A percentile compares a stretch with the other conserved stretches of the same genome.
These are phyloP conservation scores for Rugonectria rugulosa DNA, from an alignment of 2,329 filamentous ascomycete species.

Conservation along the genomic window DNA sequence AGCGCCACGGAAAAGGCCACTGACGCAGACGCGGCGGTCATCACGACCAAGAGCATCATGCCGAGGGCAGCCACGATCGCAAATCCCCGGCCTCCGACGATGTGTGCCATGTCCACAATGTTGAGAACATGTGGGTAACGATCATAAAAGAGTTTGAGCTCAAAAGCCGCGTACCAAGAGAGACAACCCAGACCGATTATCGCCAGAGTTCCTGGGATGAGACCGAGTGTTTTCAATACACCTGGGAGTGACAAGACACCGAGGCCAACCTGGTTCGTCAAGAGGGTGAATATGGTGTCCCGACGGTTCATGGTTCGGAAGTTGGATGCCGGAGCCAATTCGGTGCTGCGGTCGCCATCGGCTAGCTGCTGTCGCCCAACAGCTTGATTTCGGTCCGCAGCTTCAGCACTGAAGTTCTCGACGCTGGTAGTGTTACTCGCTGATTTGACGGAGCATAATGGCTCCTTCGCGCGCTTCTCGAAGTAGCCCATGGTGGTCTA, in stretches of 20 bases:
- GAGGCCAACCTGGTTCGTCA: slow-evolving; percentile 41
- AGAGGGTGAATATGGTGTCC: slow-evolving; percentile 36
- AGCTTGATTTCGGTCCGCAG: no score
- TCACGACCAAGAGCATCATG: slow-evolving; percentile 74
- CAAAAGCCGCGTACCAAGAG: slow-evolving; percentile 63
- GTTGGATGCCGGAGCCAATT: no score
- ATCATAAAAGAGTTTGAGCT: slow-evolving; percentile 69
- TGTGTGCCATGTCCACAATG: slow-evolving; percentile 71
- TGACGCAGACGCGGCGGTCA: slow-evolving; percentile 71
- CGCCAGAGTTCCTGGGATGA: slow-evolving; percentile 71
- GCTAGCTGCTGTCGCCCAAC: no score
- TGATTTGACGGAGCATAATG: no score
- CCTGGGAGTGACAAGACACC: slow-evolving; percentile 71
- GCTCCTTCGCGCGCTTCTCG: no score
- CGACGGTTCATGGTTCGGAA: slow-evolving; percentile 38
- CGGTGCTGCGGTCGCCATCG: no score
- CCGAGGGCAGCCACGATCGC: slow-evolving; percentile 55
- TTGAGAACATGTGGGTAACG: slow-evolving; percentile 72
- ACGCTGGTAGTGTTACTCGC: no score
- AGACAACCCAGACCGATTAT: slow-evolving; percentile 70
- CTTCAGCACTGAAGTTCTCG: no score
- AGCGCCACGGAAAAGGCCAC: slow-evolving; percentile 70
- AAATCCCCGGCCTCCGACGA: slow-evolving; percentile 50
- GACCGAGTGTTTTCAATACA: slow-evolving; percentile 71
- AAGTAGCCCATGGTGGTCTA: no score